These are phyloP conservation scores for Pythium utonaiense DNA, from an alignment of 352 stramenopile species.

Conservation along the genomic window DNA sequence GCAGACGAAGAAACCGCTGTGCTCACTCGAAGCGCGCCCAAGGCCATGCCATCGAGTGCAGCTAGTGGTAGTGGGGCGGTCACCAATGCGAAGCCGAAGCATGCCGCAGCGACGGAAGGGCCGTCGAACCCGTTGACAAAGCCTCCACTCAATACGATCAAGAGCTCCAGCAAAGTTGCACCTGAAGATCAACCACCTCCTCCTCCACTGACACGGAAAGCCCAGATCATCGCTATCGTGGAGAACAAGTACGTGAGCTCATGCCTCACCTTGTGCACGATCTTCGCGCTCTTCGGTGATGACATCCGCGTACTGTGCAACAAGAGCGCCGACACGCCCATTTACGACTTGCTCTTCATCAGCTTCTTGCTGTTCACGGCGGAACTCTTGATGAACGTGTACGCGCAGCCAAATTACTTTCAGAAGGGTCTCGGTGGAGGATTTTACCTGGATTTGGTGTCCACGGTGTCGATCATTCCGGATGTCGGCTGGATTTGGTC, in stretches of 20 bases:
- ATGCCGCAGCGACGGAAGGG: constrained; percentile 14
- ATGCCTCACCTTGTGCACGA: constrained; percentile 68
- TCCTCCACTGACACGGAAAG: constrained; percentile 30
- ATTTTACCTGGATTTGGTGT: constrained; percentile 94
- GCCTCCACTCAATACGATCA: constrained; percentile 22
- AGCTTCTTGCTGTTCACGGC: constrained; percentile 72
- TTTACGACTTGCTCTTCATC: constrained; percentile 83
- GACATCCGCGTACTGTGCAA: constrained; percentile 76
- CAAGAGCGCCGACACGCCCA: constrained; percentile 52
- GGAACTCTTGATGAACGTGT: constrained; percentile 66
- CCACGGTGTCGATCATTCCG: constrained; percentile 90
- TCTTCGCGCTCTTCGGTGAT: constrained; percentile 87
- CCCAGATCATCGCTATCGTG: constrained; percentile 48
- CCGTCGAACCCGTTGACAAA: constrained; percentile 22
- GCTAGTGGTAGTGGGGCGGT: constrained; percentile 10
- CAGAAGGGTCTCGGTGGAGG: constrained; percentile 67
- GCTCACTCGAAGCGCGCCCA: constrained; percentile 13
- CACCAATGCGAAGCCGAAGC: constrained; percentile 14
- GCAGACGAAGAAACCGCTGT: background rate
- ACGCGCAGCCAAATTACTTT: constrained; percentile 78
- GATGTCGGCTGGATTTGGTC: constrained; percentile 87
- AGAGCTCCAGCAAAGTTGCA: constrained; percentile 63
- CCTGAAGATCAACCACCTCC: constrained; percentile 45
- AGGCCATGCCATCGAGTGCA: constrained; percentile 28
- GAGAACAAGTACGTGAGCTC: constrained; percentile 72